Evolutionary conservation across 2,329 filamentous ascomycete genomes (phyloP).

Genomic region (Cladophialophora bantiana): DNA sequence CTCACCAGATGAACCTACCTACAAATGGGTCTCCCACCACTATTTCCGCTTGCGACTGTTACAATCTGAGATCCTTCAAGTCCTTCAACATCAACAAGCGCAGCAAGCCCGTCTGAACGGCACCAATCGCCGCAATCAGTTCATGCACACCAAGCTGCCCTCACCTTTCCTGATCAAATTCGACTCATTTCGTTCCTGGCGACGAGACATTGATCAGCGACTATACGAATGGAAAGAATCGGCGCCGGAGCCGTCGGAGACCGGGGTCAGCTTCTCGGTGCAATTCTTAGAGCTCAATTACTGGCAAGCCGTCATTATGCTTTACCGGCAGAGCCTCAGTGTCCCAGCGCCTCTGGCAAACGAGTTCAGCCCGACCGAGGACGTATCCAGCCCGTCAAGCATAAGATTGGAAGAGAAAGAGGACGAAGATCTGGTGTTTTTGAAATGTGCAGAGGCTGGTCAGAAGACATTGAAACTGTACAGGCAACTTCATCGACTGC

Average conservation of each 20-base stretch:
- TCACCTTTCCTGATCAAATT: conserved; percentile 87
- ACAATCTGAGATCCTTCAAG: conserved; percentile 94
- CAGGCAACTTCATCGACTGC: conserved; percentile 82
- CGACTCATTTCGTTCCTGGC: conserved; percentile 86
- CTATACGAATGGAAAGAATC: conserved; percentile 86
- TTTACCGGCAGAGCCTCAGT: conserved; percentile 88
- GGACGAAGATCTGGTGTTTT: conserved; percentile 88
- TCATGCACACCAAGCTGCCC: conserved; percentile 77
- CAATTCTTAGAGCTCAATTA: conserved; percentile 95
- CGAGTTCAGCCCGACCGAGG: conserved; percentile 69
- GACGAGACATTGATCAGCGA: conserved; percentile 82
- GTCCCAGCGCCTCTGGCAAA: conserved; percentile 84
- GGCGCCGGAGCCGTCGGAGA: conserved; percentile 77
- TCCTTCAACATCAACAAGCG: conserved; percentile 89
- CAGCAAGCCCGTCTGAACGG: conserved; percentile 74
- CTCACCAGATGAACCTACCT: conserved; percentile 72
- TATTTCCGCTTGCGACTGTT: conserved; percentile 88
- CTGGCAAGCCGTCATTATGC: conserved; percentile 95
- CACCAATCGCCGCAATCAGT: conserved; percentile 70
- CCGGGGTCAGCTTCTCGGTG: conserved; percentile 85
- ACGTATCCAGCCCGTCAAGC: conserved; percentile 63
- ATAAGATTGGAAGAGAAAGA: conserved; percentile 55
- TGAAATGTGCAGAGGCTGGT: conserved; percentile 93
- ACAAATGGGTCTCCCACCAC: conserved; percentile 89
- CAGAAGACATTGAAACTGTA: conserved; percentile 92